Evolutionary conservation across 805 yeast genomes (phyloP).

Genomic region (Saturnispora dispora): DNA sequence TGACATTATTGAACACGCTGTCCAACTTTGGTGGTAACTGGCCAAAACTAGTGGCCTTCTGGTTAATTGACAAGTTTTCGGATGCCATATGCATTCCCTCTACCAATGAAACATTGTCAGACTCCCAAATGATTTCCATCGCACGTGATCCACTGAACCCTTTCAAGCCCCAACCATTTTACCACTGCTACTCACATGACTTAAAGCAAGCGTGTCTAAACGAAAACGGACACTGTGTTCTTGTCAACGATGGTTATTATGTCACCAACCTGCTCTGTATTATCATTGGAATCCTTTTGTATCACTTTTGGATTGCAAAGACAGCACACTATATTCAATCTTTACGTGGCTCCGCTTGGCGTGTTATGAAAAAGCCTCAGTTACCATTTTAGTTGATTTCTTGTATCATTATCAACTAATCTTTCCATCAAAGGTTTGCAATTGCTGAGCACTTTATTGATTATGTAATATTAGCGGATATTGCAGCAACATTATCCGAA

Average conservation of each 20-base stretch:
- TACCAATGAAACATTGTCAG: not conserved
- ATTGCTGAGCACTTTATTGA: not conserved
- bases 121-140: not conserved
- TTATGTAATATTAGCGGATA: not conserved
- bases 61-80: slow-evolving; percentile 74
- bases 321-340: slow-evolving; percentile 60
- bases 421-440: not conserved
- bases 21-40: slow-evolving; percentile 95
- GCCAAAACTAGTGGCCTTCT: slow-evolving; percentile 81
- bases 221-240: slow-evolving; percentile 46
- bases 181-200: slow-evolving; percentile 23
- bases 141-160: slow-evolving; percentile 14
- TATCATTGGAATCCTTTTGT: slow-evolving; percentile 54
- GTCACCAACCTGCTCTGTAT: slow-evolving; percentile 66
- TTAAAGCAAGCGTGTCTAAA: slow-evolving; percentile 42
- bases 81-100: slow-evolving; percentile 44
- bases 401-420: not conserved
- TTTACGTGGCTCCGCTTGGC: slow-evolving; percentile 71
- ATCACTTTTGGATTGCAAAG: slow-evolving; percentile 52
- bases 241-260: slow-evolving; percentile 74
- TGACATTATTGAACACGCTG: slow-evolving; percentile 90
- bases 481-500: slow-evolving; percentile 1
- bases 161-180: slow-evolving; percentile 20
- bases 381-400: not conserved
- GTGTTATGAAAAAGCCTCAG: slow-evolving; percentile 30